Evolutionary conservation across 73 alveolate genomes (phyloP), one percentile per base, ranked within the genome.

Genomic region (Uronychia setigera): DNA sequence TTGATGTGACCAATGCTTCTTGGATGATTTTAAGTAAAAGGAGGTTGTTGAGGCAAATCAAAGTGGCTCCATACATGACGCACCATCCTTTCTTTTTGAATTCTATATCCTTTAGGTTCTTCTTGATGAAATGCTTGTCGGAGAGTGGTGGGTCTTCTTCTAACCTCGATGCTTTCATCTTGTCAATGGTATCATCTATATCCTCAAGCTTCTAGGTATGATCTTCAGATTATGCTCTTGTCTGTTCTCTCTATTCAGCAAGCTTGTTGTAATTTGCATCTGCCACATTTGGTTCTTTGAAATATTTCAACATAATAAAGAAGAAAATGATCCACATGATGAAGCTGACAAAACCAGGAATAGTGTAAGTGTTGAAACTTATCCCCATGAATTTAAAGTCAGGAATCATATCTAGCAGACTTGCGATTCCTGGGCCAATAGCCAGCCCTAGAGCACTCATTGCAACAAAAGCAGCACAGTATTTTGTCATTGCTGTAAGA

Each of bases 391-490:
- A 0, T 26, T 29, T 35, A 32, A n/a, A 35, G 74, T 29, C 77
- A 32, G 30, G 77, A 31, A 79, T 79, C 28, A 31, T 25, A 19
- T 27, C n/a, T 35, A 80, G 31, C 19, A 34, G 30, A 5, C 60
- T 57, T 11, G 86, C 77, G 25, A 80, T 33, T 1, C 35, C 59
- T 26, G 77, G 80, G 0, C 86, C 86, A 0, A 80, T 58, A 0
- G 79, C 86, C 26, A 34, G 58, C 0, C 86, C 86, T 14, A 80
- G 35, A 0, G 74, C 74, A n/a, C 86, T 26, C 46, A 58, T 60
- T n/a, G 86, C 86, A 11, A 80, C 78, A 35, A 31, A 80, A 31
- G 86, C 76, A 14, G 86, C 35, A 35, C 78, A 33, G 26, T 60
- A 80, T 46, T 29, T 33, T 25, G 77, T 34, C 77, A 58, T 80